Evolutionary conservation across 2,329 filamentous ascomycete genomes (phyloP), one percentile per base, ranked within the genome.

Genomic region (Fusarium marasasianum): DNA sequence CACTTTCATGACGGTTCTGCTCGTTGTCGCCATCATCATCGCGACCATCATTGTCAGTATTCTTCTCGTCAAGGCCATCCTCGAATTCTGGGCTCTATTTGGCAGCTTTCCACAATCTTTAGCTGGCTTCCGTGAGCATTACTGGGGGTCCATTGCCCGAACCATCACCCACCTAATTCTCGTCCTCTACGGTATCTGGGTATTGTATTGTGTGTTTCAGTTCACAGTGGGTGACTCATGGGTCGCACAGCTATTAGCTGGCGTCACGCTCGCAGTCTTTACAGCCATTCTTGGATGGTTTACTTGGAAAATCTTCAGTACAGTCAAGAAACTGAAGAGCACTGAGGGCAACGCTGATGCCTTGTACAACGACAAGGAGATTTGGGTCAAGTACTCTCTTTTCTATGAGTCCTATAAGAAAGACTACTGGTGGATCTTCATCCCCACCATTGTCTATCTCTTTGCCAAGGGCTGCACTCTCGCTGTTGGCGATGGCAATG

Each of bases 371-470:
- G 89, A 98, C 84, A 97, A 96, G 86, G 90, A 93, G 66, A 91
- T 92, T 45, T 98, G 96, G 95, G 88, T 94, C 81, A 97, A 96
- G 86, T 99, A 99, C 88, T 96, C 94, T 79, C 88, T 98, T 71
- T 98, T 99, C 85, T 99, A 99, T 86, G 96, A 98, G 79, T 92
- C 92, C 77, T 98, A 98, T 87, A 95, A 94, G 85, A 94, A 93
- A 83, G 91, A 92, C 77, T 98, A 96, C 86, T 99, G 96, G 96
- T 98, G 96, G 96, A 84, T 98, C 31, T 98, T 99, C 80, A 88
- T 98, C 20, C 96, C 96, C 1, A 87, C 89, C 70, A 98, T 98
- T 79, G 70, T 95, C 73, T 98, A 98, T 86, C 93, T 95, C 86
- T 95, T 98, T 80, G 92, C 91, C 80, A 96, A 96, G 85, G 95